phyloP scores from a whole-genome alignment of 345 rosid genomes.

The Gossypium thurberi region DNA sequence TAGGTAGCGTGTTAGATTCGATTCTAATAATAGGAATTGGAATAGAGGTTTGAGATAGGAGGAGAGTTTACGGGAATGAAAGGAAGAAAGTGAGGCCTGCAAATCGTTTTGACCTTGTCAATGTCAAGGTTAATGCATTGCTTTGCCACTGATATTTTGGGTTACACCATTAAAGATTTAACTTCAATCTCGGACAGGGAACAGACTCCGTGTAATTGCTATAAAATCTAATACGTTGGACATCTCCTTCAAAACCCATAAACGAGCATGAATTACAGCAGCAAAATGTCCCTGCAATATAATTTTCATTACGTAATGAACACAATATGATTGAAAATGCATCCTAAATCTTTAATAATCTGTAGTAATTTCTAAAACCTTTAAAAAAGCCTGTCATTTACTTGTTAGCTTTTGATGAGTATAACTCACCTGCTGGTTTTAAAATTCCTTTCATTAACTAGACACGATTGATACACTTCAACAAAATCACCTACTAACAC shows the following conservation, averaged over 20 bases:
- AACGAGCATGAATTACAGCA: too few relatives aligned
- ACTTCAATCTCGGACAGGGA: background rate
- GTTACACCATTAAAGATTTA: background rate
- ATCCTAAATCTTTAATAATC: too few relatives aligned
- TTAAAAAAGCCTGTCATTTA: too few relatives aligned
- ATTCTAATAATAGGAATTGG: constrained; percentile 9
- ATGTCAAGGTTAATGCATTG: background rate
- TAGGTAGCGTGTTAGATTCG: background rate
- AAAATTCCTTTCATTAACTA: background rate
- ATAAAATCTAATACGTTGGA: too few relatives aligned
- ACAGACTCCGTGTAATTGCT: background rate
- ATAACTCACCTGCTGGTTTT: background rate
- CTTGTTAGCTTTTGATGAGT: background rate
- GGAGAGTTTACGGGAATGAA: constrained; percentile 6
- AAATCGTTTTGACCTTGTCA: constrained; percentile 23
- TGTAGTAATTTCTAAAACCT: too few relatives aligned
- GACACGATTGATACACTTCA: constrained; percentile 12
- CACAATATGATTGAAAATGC: too few relatives aligned
- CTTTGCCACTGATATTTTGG: background rate
- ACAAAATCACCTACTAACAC: background rate
- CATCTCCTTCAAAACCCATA: too few relatives aligned
- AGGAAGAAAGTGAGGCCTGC: background rate
- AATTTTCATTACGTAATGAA: too few relatives aligned
- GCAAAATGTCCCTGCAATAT: too few relatives aligned
- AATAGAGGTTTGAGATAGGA: background rate